Base-by-base conservation (phyloP, 2,329 filamentous ascomycete genomes). In the Colletotrichum australisinense region DNA sequence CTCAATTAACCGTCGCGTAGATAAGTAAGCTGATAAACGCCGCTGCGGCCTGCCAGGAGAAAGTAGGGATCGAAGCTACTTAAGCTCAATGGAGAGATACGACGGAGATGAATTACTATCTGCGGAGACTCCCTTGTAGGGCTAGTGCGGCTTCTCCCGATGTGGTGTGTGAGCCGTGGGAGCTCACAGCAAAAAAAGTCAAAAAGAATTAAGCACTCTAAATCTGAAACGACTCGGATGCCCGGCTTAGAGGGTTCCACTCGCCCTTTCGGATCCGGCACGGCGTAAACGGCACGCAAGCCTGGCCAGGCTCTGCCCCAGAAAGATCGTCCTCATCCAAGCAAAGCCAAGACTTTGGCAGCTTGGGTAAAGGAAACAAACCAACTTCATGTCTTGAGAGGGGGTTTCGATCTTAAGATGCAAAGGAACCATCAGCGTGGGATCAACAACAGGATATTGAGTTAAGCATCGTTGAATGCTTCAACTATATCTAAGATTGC, bases 311-410 rank as follows among this genome's bases (percentile, higher is more conserved):
- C 28, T n/a, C 30, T 55, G 12, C 64, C 67, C 63, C 69, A 63
- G 57, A 72, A 58, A 67, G 69, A 72, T 72, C 63, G 64, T 52
- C 69, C 69, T 72, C 24, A 58, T 22, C 57, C 38, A 52, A 4
- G 58, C 38, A 62, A 32, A 72, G 69, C 69, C 69, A 72, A 72
- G 69, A 56, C 64, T 72, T 68, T 72, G 64, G 62, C 32, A 59
- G 35, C 46, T 67, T 49, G 1, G 26, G 2, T 35, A 28, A 67
- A 24, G 12, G 11, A 14, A n/a, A 59, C 22, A 16, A 46, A 46
- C 3, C 42, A 8, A 46, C 42, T 46, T 19, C 19, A 46, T 46
- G 42, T 46, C 42, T 46, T 7, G 19, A 46, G 6, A 46, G 19
- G 42, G 42, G 1, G 42, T 8, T 46, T 46, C 19, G 35, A 19